Conservation (phyloP, 2,329 filamentous ascomycete genomes). For the Rhinocladiella mackenziei region DNA sequence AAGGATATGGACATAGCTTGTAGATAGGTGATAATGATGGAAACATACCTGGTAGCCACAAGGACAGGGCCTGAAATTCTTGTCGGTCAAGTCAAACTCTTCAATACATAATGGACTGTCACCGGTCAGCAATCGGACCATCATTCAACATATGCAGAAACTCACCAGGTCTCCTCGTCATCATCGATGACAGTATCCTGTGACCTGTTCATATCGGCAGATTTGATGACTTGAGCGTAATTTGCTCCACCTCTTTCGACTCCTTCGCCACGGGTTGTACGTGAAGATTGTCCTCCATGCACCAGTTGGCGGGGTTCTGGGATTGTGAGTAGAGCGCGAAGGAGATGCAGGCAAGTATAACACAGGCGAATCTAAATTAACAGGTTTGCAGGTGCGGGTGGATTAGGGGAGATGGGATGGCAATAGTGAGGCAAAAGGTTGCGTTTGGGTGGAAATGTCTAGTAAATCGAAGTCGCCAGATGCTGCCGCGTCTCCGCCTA, state of each 20-base stretch:
- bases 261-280: slow-evolving; percentile 24
- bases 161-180: slow-evolving; percentile 48
- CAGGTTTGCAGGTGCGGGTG: too few species aligned
- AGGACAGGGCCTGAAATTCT: slow-evolving; percentile 93
- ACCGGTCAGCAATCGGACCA: slow-evolving; percentile 23
- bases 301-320: slow-evolving; percentile 8
- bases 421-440: slow-evolving; percentile 17
- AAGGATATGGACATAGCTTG: slow-evolving; percentile 1
- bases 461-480: slow-evolving; percentile 8
- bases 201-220: slow-evolving; percentile 42
- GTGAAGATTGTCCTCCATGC: slow-evolving; percentile 27
- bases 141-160: slow-evolving; percentile 5
- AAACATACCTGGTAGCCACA: slow-evolving; percentile 88
- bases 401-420: slow-evolving; percentile 9
- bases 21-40: background rate
- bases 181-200: slow-evolving; percentile 49
- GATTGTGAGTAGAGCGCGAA: background rate
- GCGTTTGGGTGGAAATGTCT: slow-evolving; percentile 3
- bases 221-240: slow-evolving; percentile 22
- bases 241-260: slow-evolving; percentile 26
- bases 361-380: too few species aligned
- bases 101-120: slow-evolving; percentile 92
- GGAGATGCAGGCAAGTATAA: slow-evolving; percentile 2
- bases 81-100: slow-evolving; percentile 96
- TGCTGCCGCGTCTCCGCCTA: slow-evolving; percentile 2